Base-by-base conservation (phyloP, 768 basidiomycete genomes). In the Rossbeevera mucosa region DNA sequence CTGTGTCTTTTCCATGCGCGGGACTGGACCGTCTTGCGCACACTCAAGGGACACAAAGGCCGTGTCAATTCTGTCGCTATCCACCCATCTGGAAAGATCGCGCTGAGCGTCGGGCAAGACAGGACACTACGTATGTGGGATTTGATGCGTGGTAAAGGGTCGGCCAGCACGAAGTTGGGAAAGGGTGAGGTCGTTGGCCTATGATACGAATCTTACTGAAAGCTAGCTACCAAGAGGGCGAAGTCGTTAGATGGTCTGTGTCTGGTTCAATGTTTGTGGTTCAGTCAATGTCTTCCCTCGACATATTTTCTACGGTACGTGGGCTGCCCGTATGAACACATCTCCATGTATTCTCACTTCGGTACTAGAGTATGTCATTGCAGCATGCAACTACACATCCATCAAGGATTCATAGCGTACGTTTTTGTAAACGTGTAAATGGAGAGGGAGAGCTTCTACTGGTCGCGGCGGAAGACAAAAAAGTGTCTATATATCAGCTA, bases 51-150 rank as follows among this genome's bases (percentile, higher is more conserved):
- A 0, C 96, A 99, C 72, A 94, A 93, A 54, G 94, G 90, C 1
- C 82, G 90, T 22, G 85, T 98, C 54, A 97, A 97, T 66, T 80
- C 80, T 29, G 80, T 96, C 31, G 90, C 91, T 2, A 85, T 97
- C 3, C 96, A 99, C 63, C 95, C 93, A 0, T 88, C 90, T 0
- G 91, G 94, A 6, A 90, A 97, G 61, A 81, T 97, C 16, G 94
- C 87, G 0, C 69, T 99, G 36, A 92, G 86, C 55, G 93, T 97
- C 0, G 95, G 96, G 7, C 86, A 85, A 62, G 96, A 98, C 63
- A 78, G 80, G 57, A 91, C 89, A 3, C 59, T 98, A 53, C 80
- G 94, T 40, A 96, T 99, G 94, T 99, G 96, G 96, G 96, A 99
- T 75, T 74, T 99, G 45, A 94, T 97, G 91, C 76, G 94, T 42